These are phyloP conservation scores for Gaertneriomyces semiglobifer DNA, from an alignment of 192 early-diverging fungal species.

Conservation along the genomic window DNA sequence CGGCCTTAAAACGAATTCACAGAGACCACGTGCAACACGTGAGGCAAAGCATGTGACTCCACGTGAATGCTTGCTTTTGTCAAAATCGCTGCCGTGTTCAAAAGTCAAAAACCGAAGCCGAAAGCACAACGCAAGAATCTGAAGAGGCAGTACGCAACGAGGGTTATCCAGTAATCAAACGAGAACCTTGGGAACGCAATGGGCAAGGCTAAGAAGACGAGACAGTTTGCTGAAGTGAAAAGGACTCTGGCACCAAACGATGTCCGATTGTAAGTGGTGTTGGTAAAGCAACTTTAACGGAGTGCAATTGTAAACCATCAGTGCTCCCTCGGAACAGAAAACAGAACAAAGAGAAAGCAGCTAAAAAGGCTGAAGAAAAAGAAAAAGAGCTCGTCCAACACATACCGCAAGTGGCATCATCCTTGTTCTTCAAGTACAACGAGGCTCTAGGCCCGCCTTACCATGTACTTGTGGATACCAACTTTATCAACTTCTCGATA, in stretches of 20 bases:
- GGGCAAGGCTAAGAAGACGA: constrained; percentile 81
- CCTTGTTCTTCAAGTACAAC: constrained; percentile 98
- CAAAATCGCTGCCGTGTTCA: too few species aligned
- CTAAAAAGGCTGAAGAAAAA: constrained; percentile 65
- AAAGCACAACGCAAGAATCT: too few species aligned
- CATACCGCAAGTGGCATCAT: constrained; percentile 85
- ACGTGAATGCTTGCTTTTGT: too few species aligned
- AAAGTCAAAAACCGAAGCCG: too few species aligned
- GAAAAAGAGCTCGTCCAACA: constrained; percentile 68
- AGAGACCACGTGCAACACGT: too few species aligned
- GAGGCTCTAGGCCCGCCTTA: constrained; percentile 93
- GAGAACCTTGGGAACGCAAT: too few species aligned
- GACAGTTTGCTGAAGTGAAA: constrained; percentile 94
- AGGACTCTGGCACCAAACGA: constrained; percentile 89
- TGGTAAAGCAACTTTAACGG: background rate
- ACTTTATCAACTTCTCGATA: constrained; percentile 99
- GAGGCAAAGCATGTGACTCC: too few species aligned
- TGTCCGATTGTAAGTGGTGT: constrained; percentile 70
- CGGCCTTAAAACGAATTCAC: too few species aligned
- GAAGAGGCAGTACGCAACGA: too few species aligned
- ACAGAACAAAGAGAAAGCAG: constrained; percentile 59
- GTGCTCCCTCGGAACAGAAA: constrained; percentile 32
- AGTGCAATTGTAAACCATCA: background rate
- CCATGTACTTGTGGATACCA: constrained; percentile 94
- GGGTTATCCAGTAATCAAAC: too few species aligned